Evolutionary conservation across 305 asterid species (phyloP).

Genomic region (Fraxinus albicans): DNA sequence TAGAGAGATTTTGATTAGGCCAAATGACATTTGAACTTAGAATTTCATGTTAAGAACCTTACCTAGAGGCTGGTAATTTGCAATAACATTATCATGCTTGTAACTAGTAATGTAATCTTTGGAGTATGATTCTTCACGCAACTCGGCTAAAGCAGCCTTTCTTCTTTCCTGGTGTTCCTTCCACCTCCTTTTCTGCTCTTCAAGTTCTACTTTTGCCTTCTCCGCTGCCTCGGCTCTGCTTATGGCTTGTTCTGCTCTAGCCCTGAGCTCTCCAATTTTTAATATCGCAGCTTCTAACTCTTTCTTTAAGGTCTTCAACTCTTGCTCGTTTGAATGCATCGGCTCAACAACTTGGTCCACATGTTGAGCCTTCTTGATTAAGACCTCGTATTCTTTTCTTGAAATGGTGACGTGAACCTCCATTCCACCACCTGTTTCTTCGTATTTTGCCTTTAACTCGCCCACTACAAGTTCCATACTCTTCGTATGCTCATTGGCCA

Average conservation of each 20-base stretch:
- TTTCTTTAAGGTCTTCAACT: constrained; percentile 30
- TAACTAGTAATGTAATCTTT: constrained; percentile 24
- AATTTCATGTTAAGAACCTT: constrained; percentile 71
- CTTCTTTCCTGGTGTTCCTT: constrained; percentile 49
- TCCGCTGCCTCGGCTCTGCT: constrained; percentile 81
- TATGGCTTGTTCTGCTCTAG: constrained; percentile 68
- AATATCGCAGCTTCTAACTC: constrained; percentile 45
- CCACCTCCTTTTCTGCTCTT: constrained; percentile 50
- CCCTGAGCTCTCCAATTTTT: constrained; percentile 54
- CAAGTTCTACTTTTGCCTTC: constrained; percentile 47
- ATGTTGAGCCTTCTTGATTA: constrained; percentile 1
- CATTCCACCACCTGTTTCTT: neutral
- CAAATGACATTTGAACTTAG: constrained; percentile 14
- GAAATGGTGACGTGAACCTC: constrained; percentile 18
- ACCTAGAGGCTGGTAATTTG: constrained; percentile 57
- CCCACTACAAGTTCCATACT: neutral
- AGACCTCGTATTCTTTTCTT: constrained; percentile 14
- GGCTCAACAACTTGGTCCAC: neutral
- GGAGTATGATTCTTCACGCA: constrained; percentile 47
- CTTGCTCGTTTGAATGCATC: constrained; percentile 3
- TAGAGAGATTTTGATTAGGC: neutral
- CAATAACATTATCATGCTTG: constrained; percentile 13
- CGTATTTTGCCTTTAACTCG: neutral
- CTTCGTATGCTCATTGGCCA: constrained; percentile 17
- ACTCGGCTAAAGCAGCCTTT: constrained; percentile 50